A percentile compares a stretch with the other conserved stretches of the same genome.
Conservation (phyloP, 768 basidiomycete genomes). For the Ramaria sp. region DNA sequence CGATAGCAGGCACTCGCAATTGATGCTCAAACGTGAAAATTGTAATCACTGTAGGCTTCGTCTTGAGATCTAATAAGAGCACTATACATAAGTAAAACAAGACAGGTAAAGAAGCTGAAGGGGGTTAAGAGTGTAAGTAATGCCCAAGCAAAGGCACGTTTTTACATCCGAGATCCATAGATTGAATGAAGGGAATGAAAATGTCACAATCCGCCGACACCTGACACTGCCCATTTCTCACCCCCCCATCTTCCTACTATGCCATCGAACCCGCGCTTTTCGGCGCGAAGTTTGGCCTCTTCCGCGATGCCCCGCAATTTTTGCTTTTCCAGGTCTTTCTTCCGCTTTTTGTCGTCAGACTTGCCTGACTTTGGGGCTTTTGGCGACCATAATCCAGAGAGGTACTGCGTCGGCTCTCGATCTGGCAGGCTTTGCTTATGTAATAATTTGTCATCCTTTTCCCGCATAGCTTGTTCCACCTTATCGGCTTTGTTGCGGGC, state of each 20-base stretch:
- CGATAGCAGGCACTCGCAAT: too few species aligned
- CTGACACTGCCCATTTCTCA: constrained; percentile 6
- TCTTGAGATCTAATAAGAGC: background rate
- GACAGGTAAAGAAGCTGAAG: background rate
- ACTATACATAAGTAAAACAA: background rate
- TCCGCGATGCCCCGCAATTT: constrained; percentile 1
- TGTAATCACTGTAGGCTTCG: too few species aligned
- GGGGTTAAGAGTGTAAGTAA: background rate
- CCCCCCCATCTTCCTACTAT: background rate
- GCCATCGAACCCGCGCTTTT: background rate
- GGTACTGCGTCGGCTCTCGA: background rate
- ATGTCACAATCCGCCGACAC: background rate
- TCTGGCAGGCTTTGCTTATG: background rate
- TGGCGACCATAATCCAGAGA: background rate
- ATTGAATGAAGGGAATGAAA: background rate
- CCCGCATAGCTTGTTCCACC: constrained; percentile 9
- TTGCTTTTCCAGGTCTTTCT: constrained; percentile 6
- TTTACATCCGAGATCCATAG: background rate
- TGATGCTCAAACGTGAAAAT: too few species aligned
- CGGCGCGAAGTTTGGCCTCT: background rate
- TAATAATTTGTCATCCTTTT: constrained; percentile 4
- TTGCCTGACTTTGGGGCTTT: background rate
- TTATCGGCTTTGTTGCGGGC: constrained; percentile 11
- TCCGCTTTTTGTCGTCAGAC: constrained; percentile 3
- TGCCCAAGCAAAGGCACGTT: background rate